A percentile compares a stretch with the other conserved stretches of the same genome.
These are phyloP conservation scores for Terfezia boudieri DNA, from an alignment of 495 filamentous ascomycete species.

Conservation along the genomic window DNA sequence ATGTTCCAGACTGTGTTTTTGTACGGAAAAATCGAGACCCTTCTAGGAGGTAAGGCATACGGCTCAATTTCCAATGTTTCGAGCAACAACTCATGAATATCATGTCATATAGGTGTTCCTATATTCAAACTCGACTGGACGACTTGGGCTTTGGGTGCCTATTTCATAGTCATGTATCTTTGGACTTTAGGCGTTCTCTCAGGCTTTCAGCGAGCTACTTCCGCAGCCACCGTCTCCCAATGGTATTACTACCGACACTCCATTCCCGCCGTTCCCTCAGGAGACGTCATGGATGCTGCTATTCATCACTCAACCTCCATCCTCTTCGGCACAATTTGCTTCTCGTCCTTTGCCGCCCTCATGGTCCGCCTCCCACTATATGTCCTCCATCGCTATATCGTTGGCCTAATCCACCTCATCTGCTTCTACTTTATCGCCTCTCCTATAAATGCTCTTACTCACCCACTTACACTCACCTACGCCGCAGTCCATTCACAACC, in stretches of 20 bases:
- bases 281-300: conserved; percentile 61
- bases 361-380: conserved; percentile 69
- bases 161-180: conserved; percentile 80
- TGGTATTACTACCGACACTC: conserved; percentile 96
- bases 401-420: conserved; percentile 29
- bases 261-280: conserved; percentile 49
- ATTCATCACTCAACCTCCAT: conserved; percentile 56
- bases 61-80: background rate
- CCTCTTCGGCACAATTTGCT: conserved; percentile 78
- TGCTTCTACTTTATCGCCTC: conserved; percentile 64
- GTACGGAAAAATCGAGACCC: conserved; percentile 26
- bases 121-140: conserved; percentile 32
- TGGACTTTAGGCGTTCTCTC: conserved; percentile 77
- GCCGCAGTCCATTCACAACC: conserved; percentile 81
- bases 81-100: background rate
- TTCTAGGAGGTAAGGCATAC: conserved; percentile 4
- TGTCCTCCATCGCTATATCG: conserved; percentile 51
- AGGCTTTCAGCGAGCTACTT: conserved; percentile 72
- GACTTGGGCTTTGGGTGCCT: conserved; percentile 77
- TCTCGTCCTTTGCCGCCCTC: conserved; percentile 59
- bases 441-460: conserved; percentile 61
- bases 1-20: conserved; percentile 96
- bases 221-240: conserved; percentile 85
- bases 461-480: conserved; percentile 78
- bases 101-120: conserved; percentile 5